Evolutionary conservation across 208 protist species (phyloP), one percentile per base, ranked within the genome.

Genomic region (Trypanosoma avium): DNA sequence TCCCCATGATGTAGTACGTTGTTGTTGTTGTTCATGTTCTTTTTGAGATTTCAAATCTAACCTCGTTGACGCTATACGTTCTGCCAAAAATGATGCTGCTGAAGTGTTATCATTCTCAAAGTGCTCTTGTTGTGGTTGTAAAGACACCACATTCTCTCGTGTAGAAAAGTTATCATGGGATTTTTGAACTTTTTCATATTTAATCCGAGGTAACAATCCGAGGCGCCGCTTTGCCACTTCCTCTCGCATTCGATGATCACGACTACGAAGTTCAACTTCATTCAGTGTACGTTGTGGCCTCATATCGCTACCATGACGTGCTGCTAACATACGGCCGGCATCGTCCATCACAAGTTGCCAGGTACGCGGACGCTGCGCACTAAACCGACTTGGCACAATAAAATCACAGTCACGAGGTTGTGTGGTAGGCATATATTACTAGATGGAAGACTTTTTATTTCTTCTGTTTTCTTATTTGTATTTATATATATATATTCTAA

Each of bases 271-370:
- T 26, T 4, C 17, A n/a, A 19, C 29, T 29, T 59, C 61, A 17
- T 60, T 36, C 27, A 27, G n/a, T 30, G 22, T 15, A 0, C 29
- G 36, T 12, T 43, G 21, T 1, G 19, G 24, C 4, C 24, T 12
- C 10, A 43, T 21, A 10, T 59, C 40, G 9, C 24, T 30, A 19
- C 52, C 36, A 52, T 60, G 52, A 9, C 50, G 61, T 40, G 19
- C 61, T 5, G 52, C 35, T 40, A 67, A 22, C n/a, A 22, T 26
- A 35, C 40, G 38, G 2, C 26, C 40, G 2, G 61, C 27, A 40
- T 67, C 50, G 29, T 60, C 61, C 61, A 67, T 67, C 27, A 67
- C 61, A 42, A 67, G 49, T 9, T 36, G 35, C 61, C 61, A 67
- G 5, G 61, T 67, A 27, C n/a, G 42, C 24, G 61, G 61, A 0